Conservation (phyloP, 2,329 filamentous ascomycete species). For the Graphiopsis chlorocephala region DNA sequence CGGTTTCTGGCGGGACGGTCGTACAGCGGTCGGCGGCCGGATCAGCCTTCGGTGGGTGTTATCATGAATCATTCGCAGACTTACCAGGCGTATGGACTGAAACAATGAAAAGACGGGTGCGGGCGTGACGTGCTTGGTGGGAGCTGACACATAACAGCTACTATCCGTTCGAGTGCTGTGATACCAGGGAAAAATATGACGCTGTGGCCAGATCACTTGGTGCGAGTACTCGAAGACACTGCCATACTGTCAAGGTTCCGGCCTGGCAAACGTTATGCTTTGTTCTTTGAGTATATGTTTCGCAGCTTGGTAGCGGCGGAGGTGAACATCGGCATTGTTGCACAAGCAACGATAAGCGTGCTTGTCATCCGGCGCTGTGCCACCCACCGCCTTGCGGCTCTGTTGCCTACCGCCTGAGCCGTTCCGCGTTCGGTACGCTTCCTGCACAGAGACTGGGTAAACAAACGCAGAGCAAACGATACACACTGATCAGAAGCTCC, state of each 20-base stretch:
- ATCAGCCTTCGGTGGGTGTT: neutral
- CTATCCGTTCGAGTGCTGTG: neutral
- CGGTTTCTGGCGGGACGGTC: conserved; percentile 12
- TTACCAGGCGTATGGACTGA: neutral
- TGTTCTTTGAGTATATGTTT: conserved; percentile 2
- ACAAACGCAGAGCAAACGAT: conserved; percentile 15
- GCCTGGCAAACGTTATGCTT: neutral
- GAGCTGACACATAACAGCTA: neutral
- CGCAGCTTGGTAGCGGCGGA: neutral
- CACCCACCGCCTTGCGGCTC: conserved; percentile 15
- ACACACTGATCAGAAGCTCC: neutral
- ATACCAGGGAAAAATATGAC: neutral
- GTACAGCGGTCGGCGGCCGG: conserved; percentile 1
- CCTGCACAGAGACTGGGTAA: conserved; percentile 5
- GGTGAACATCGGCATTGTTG: neutral
- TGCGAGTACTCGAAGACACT: neutral
- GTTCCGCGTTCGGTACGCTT: conserved; percentile 7
- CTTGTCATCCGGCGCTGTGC: conserved; percentile 13
- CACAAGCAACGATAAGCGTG: conserved; percentile 10
- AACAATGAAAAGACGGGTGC: conserved; percentile 2
- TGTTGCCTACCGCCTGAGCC: neutral
- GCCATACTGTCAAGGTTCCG: neutral
- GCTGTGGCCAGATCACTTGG: neutral
- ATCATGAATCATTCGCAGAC: neutral
- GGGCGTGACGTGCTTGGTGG: conserved; percentile 1